Conservation (phyloP, 495 filamentous ascomycete genomes). For the Cercophora samala region DNA sequence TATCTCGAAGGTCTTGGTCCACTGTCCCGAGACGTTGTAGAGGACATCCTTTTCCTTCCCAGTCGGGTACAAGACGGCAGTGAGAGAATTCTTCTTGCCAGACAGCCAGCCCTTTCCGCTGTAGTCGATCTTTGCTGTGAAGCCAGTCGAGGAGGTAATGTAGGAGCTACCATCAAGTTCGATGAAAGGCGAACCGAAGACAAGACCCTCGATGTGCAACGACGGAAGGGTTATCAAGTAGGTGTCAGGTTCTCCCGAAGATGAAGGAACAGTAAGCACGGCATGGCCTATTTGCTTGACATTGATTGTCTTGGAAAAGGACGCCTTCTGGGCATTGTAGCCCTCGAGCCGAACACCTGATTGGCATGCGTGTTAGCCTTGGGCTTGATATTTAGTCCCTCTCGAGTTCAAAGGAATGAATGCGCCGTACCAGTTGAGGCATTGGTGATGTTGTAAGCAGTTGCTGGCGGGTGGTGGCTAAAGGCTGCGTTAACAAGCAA, state of each 20-base stretch:
- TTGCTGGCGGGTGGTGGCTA: slow-evolving; percentile 96
- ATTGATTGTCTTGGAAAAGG: slow-evolving; percentile 86
- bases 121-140: slow-evolving; percentile 89
- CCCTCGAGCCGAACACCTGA: slow-evolving; percentile 75
- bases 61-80: slow-evolving; percentile 69
- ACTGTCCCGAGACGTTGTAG: slow-evolving; percentile 86
- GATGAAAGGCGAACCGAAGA: slow-evolving; percentile 86
- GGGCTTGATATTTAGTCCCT: too few species aligned
- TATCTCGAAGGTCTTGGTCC: slow-evolving; percentile 81
- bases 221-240: slow-evolving; percentile 90
- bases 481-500: background rate
- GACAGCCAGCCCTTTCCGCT: slow-evolving; percentile 88
- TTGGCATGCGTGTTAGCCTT: too few species aligned
- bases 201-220: slow-evolving; percentile 90
- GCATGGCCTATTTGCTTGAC: slow-evolving; percentile 97
- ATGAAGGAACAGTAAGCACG: slow-evolving; percentile 67
- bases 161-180: slow-evolving; percentile 80
- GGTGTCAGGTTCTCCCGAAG: slow-evolving; percentile 55
- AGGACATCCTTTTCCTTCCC: slow-evolving; percentile 76
- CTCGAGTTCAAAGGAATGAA: too few species aligned
- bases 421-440: slow-evolving; percentile 53
- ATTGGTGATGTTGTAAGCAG: slow-evolving; percentile 90
- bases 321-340: slow-evolving; percentile 97
- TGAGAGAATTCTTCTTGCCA: slow-evolving; percentile 93
- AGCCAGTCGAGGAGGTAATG: slow-evolving; percentile 83